Percentiles rank a stretch among this genome's conserved stretches.
Conservation (phyloP, 169 alveolate genomes). For the Plasmodium gonderi region DNA sequence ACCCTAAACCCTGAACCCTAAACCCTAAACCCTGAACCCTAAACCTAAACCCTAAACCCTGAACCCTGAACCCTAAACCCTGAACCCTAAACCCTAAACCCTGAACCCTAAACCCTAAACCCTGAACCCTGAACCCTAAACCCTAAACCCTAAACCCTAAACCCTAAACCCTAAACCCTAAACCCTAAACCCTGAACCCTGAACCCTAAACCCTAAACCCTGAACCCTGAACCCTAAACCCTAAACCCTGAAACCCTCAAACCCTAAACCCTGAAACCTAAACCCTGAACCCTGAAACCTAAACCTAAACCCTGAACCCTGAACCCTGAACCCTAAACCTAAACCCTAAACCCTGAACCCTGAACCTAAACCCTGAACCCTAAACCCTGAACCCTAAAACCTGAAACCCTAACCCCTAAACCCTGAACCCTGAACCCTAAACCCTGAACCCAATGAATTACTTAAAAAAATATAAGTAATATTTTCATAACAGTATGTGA, state of each 20-base stretch:
- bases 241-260: background rate
- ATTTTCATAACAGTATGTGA: no score
- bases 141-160: background rate
- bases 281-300: background rate
- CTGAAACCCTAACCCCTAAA: background rate
- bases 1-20: background rate
- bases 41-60: background rate
- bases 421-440: background rate
- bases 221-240: background rate
- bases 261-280: background rate
- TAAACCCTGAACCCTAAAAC: background rate
- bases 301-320: background rate
- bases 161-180: background rate
- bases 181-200: background rate
- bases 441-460: background rate
- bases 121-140: background rate
- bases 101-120: background rate
- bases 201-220: background rate
- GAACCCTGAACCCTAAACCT: background rate
- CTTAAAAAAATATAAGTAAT: no score
- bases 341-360: background rate
- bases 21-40: background rate
- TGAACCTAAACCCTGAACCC: background rate
- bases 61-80: background rate
- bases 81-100: background rate